Conservation (phyloP, 2,329 filamentous ascomycete species). For the Claviceps spartinae region DNA sequence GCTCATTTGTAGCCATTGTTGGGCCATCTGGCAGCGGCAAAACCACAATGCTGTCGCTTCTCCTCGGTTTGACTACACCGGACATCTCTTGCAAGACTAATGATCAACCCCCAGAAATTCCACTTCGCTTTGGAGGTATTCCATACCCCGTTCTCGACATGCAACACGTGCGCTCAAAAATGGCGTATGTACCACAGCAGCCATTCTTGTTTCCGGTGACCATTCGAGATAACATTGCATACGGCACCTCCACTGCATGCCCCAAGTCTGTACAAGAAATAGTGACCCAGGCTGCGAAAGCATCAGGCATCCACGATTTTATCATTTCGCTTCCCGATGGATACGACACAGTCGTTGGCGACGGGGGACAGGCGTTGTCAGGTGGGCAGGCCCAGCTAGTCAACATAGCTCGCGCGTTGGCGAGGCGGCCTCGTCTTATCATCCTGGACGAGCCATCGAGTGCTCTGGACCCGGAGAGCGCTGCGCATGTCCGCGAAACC, state of each 20-base stretch:
- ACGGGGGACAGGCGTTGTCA: slow-evolving; percentile 59
- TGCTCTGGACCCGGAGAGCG: slow-evolving; percentile 58
- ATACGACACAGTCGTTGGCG: slow-evolving; percentile 56
- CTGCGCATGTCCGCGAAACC: slow-evolving; percentile 48
- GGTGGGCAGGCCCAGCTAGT: slow-evolving; percentile 76
- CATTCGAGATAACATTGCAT: slow-evolving; percentile 69
- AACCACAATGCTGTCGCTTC: slow-evolving; percentile 63
- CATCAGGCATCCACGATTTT: slow-evolving; percentile 62
- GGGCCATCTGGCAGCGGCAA: slow-evolving; percentile 85
- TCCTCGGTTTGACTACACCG: slow-evolving; percentile 56
- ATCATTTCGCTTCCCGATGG: slow-evolving; percentile 50
- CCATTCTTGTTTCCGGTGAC: slow-evolving; percentile 67
- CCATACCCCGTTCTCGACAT: slow-evolving; percentile 48
- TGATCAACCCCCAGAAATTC: slow-evolving; percentile 2
- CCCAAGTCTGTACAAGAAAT: slow-evolving; percentile 30
- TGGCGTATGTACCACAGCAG: slow-evolving; percentile 56
- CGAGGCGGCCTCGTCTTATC: slow-evolving; percentile 56
- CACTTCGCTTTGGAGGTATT: slow-evolving; percentile 44
- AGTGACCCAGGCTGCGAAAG: slow-evolving; percentile 37
- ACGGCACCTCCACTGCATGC: slow-evolving; percentile 51
- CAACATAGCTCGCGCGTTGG: slow-evolving; percentile 66
- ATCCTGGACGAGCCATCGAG: slow-evolving; percentile 82
- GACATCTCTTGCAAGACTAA: background rate
- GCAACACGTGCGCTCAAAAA: slow-evolving; percentile 41
- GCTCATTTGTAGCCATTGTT: slow-evolving; percentile 63